Conservation (phyloP, 306 rosid genomes). For the Acacia confusa region DNA sequence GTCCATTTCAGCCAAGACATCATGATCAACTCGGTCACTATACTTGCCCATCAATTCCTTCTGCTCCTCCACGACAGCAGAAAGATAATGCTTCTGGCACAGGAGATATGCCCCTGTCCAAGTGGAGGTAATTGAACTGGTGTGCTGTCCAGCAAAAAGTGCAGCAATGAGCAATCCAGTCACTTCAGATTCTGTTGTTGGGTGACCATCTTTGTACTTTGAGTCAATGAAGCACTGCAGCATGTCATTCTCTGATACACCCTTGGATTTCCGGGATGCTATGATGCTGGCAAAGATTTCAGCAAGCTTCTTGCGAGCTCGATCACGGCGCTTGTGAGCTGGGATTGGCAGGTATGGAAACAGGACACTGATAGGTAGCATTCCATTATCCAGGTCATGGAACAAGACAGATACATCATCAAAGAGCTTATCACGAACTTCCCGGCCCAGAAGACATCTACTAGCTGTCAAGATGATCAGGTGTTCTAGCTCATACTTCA, state of each 20-base stretch:
- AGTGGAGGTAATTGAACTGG: conserved; percentile 94
- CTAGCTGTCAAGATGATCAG: conserved; percentile 93
- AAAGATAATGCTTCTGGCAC: conserved; percentile 59
- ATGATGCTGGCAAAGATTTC: conserved; percentile 75
- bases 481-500: conserved; percentile 95
- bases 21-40: conserved; percentile 82
- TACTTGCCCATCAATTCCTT: conserved; percentile 63
- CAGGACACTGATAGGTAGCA: conserved; percentile 87
- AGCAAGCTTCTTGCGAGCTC: conserved; percentile 79
- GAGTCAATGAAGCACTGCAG: conserved; percentile 93
- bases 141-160: conserved; percentile 90
- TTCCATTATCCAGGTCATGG: conserved; percentile 91
- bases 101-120: conserved; percentile 97
- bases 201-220: conserved; percentile 90
- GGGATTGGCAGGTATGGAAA: conserved; percentile 93
- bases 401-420: conserved; percentile 92
- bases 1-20: conserved; percentile 94
- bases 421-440: conserved; percentile 93
- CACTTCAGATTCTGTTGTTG: conserved; percentile 83
- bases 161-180: conserved; percentile 94
- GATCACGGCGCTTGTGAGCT: conserved; percentile 86
- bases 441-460: conserved; percentile 89
- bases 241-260: conserved; percentile 82
- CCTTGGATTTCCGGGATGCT: conserved; percentile 57
- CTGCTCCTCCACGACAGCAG: conserved; percentile 82